Base-by-base conservation (phyloP, 2,329 filamentous ascomycete species). In the Fusarium pilosicola region DNA sequence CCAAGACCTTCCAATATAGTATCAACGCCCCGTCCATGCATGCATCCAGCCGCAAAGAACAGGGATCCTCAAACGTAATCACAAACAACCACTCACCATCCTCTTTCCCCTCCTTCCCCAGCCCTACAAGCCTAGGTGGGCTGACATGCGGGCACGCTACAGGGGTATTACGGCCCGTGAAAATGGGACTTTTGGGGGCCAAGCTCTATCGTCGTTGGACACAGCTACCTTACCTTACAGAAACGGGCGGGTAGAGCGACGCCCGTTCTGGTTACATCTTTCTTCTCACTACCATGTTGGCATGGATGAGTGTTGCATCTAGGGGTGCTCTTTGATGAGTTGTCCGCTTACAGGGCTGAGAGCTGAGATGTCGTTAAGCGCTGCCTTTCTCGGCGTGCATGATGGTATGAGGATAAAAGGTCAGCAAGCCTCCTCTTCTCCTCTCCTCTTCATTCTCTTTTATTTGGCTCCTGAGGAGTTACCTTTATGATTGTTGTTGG, bases 51-150 rank as follows among this genome's bases (percentile, higher is more conserved):
- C 70, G 70, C 65, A 41, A 28, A 18, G 7, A 42, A 26, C 28
- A 41, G 28, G 55, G 67, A 41, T 65, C 38, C 51, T 56, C 65
- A 65, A 59, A 54, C 61, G 28, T 42, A 41, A 59, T 34, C 57
- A 39, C 42, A 22, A 62, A 68, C 41, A 39, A 54, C 46, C 42
- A 63, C 57, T 64, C 57, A 46, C 45, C 0, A 34, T 34, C 15
- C 32, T 34, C 26, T n/a, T n/a, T 28, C 9, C 51, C 48, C 44
- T 44, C 34, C 46, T 55, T 32, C 26, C n/a, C 68, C 70, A 73
- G 70, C 70, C 70, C 70, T 73, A 73, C 59, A 56, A 62, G 62
- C 42, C 65, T 42, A 26, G 34, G 55, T 69, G 60, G 60, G 70
- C 70, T 73, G 70, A 73, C 65, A 46, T 51, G 56, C 32, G 42